Evolutionary conservation across 164 flowering plant genomes (phyloP), one percentile per base, ranked within the genome.

Genomic region (Magnolia sinica): DNA sequence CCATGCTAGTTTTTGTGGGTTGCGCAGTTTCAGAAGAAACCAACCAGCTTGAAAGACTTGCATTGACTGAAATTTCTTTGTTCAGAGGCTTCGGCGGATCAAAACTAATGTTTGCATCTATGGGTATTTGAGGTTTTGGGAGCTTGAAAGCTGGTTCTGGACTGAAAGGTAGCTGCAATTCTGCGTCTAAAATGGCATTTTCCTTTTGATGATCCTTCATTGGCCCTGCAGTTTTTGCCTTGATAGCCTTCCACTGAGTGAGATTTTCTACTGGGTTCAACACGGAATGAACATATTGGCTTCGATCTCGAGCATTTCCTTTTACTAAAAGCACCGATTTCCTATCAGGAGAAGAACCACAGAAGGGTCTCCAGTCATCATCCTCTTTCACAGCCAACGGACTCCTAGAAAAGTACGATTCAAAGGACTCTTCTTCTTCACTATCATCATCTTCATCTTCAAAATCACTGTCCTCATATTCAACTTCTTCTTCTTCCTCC

Each of bases 221-320:
- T 59, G 77, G 77, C 93, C 23, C 85, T 20, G 82, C 64, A 22
- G 68, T 67, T 59, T 69, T 70, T 64, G 88, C 85, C 82, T 94
- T 96, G 49, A 87, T 84, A 78, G 88, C 87, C 83, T 89, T 92
- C 99, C 99, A 94, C 76, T 95, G 95, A n/a, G 87, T 75, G 9
- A 91, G 85, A 78, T 95, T 95, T 79, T 93, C 98, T 0, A 95
- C 94, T 1, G 98, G 98, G 78, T 87, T 92, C 76, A 93, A 75
- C 66, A 95, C 96, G 55, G 96, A 73, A 76, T 91, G 91, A 63
- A 88, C 84, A 81, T 88, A 91, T 13, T 50, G 81, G 76, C 89
- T 89, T 75, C 96, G 79, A 59, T 89, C 94, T 78, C 97, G 80
- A 63, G 78, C 87, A 78, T 78, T 77, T 10, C n/a, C 73, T 4